These are phyloP conservation scores for Chaetothyriales sp. DNA, from an alignment of 2,329 filamentous ascomycete genomes.

Conservation along the genomic window DNA sequence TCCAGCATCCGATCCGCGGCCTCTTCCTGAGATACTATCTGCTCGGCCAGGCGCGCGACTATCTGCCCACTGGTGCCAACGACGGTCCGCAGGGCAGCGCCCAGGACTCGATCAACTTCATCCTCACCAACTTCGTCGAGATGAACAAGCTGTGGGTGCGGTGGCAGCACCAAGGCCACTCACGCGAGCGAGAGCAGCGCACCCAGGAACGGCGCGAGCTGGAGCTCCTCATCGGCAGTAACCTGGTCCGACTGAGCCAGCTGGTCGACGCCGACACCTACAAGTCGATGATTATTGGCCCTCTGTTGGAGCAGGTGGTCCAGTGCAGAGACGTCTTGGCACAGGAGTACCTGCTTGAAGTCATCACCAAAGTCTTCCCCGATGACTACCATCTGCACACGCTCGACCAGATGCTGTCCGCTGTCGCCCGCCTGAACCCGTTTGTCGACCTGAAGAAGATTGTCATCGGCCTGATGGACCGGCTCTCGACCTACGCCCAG, in stretches of 20 bases:
- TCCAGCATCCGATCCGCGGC: constrained; percentile 91
- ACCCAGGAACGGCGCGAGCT: constrained; percentile 91
- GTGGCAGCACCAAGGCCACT: constrained; percentile 93
- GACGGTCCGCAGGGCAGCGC: constrained; percentile 92
- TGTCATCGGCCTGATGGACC: constrained; percentile 94
- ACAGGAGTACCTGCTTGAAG: constrained; percentile 93
- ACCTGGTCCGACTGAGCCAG: constrained; percentile 87
- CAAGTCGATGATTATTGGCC: constrained; percentile 76
- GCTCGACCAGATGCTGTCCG: constrained; percentile 83
- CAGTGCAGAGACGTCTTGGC: constrained; percentile 94
- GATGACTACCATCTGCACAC: constrained; percentile 98
- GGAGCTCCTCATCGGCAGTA: constrained; percentile 89
- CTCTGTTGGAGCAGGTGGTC: constrained; percentile 88
- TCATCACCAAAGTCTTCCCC: constrained; percentile 97
- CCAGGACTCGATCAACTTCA: constrained; percentile 95
- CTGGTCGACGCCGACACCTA: constrained; percentile 90
- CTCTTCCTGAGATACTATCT: constrained; percentile 94
- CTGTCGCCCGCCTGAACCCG: constrained; percentile 82
- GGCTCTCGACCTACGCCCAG: constrained; percentile 86
- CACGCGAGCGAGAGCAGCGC: constrained; percentile 79
- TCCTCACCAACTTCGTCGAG: constrained; percentile 96
- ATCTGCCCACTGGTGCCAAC: constrained; percentile 63
- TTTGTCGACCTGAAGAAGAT: constrained; percentile 97
- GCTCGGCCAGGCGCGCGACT: constrained; percentile 84
- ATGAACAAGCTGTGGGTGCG: constrained; percentile 99